A percentile compares a stretch with the other conserved stretches of the same genome.
phyloP scores from a whole-genome alignment of 495 filamentous ascomycete species.

The Neurospora sp. region DNA sequence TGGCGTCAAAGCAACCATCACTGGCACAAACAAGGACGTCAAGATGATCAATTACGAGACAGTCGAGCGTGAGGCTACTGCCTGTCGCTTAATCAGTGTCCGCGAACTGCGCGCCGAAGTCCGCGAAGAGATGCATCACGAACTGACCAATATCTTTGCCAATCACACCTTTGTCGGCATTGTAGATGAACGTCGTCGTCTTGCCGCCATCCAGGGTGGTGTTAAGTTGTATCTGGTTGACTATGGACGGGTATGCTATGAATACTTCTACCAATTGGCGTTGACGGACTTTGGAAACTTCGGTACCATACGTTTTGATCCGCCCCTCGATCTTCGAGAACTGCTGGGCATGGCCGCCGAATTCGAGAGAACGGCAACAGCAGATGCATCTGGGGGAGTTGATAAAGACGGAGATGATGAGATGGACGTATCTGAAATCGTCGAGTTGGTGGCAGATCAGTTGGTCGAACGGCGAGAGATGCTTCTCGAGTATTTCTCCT shows the following conservation, averaged over 20 bases:
- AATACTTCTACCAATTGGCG: conserved; percentile 96
- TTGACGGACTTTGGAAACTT: conserved; percentile 97
- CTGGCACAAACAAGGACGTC: conserved; percentile 9
- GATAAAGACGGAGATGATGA: conserved; percentile 33
- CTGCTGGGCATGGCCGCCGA: conserved; percentile 65
- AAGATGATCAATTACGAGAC: conserved; percentile 48
- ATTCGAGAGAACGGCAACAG: conserved; percentile 40
- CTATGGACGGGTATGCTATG: conserved; percentile 77
- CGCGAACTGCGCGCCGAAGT: conserved; percentile 73
- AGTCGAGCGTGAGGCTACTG: conserved; percentile 54
- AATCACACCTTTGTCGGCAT: conserved; percentile 90
- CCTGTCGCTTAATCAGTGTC: conserved; percentile 65
- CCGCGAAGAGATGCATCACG: conserved; percentile 77
- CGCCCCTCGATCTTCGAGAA: conserved; percentile 59
- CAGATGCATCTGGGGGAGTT: conserved; percentile 2
- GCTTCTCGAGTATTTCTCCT: conserved; percentile 84
- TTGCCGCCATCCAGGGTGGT: conserved; percentile 86
- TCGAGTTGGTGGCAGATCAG: conserved; percentile 45
- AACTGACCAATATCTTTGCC: conserved; percentile 79
- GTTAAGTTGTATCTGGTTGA: conserved; percentile 91
- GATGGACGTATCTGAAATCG: conserved; percentile 57
- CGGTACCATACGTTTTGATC: conserved; percentile 70
- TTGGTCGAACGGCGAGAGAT: conserved; percentile 72
- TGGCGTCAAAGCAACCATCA: background rate
- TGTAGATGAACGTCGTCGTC: conserved; percentile 75